phyloP scores from a whole-genome alignment of 805 yeast species.

The Sugiyamaella qingdaonensis region DNA sequence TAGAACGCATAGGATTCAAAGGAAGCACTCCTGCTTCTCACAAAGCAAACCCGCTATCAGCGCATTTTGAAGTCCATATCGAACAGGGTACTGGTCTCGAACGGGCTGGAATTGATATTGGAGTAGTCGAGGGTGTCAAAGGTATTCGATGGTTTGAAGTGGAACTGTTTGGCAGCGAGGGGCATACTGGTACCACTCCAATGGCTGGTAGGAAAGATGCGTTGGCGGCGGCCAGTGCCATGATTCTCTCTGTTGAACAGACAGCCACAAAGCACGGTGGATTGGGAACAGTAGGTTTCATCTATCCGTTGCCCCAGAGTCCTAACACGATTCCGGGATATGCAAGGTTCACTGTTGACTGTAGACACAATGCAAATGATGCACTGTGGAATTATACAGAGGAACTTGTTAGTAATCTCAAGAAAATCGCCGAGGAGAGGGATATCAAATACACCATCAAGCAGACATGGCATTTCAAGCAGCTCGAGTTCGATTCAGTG shows the following conservation, averaged over 20 bases:
- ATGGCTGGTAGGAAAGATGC: slow-evolving; percentile 59
- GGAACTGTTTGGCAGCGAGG: slow-evolving; percentile 57
- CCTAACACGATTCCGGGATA: slow-evolving; percentile 65
- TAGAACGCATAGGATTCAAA: slow-evolving; percentile 57
- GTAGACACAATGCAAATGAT: slow-evolving; percentile 51
- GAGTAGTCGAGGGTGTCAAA: slow-evolving; percentile 64
- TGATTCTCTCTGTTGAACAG: slow-evolving; percentile 53
- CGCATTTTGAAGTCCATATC: slow-evolving; percentile 71
- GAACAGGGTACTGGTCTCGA: slow-evolving; percentile 76
- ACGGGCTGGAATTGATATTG: slow-evolving; percentile 50
- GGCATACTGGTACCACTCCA: slow-evolving; percentile 75
- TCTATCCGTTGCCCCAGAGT: slow-evolving; percentile 54
- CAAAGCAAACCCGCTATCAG: slow-evolving; percentile 51
- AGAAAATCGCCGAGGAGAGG: slow-evolving; percentile 32
- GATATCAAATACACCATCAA: slow-evolving; percentile 34
- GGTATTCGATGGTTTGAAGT: slow-evolving; percentile 60
- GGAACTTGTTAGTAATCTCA: slow-evolving; percentile 35
- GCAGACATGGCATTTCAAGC: slow-evolving; percentile 47
- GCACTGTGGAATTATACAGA: slow-evolving; percentile 35
- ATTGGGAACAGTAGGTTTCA: slow-evolving; percentile 54
- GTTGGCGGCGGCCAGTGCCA: slow-evolving; percentile 51
- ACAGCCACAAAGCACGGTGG: slow-evolving; percentile 52
- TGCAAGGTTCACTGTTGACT: slow-evolving; percentile 57
- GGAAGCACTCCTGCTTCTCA: slow-evolving; percentile 50
- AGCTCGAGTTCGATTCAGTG: slow-evolving; percentile 51